phyloP scores from a whole-genome alignment of 805 yeast species.

The Schwanniomyces sp. region DNA sequence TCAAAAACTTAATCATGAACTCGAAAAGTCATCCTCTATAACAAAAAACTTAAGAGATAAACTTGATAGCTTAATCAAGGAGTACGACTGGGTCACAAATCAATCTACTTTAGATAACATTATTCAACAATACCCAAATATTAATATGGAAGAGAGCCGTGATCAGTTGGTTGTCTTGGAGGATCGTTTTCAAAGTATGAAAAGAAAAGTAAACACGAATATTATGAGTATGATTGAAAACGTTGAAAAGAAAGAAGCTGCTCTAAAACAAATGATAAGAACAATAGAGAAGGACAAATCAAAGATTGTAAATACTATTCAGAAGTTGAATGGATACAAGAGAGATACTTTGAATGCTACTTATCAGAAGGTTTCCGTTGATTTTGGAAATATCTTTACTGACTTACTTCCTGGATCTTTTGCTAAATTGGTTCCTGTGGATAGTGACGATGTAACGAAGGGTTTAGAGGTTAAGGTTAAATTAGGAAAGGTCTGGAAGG shows the following conservation, averaged over 20 bases:
- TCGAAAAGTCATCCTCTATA: conserved; percentile 46
- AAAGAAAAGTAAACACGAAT: conserved; percentile 77
- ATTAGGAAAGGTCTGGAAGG: conserved; percentile 93
- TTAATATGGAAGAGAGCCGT: conserved; percentile 63
- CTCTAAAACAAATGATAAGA: conserved; percentile 74
- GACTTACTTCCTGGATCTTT: conserved; percentile 87
- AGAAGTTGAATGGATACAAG: conserved; percentile 81
- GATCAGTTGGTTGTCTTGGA: conserved; percentile 55
- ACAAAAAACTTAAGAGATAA: conserved; percentile 35
- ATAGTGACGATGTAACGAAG: conserved; percentile 77
- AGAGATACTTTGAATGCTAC: conserved; percentile 79
- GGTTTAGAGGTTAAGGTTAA: conserved; percentile 91
- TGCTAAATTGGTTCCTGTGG: conserved; percentile 83
- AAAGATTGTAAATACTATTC: conserved; percentile 86
- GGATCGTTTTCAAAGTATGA: conserved; percentile 66
- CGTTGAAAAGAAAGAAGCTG: conserved; percentile 81
- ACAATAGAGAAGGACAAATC: conserved; percentile 87
- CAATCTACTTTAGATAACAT: conserved; percentile 54
- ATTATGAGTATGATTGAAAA: conserved; percentile 90
- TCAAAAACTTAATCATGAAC: conserved; percentile 55
- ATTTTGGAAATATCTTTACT: conserved; percentile 87
- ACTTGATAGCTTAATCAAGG: conserved; percentile 47
- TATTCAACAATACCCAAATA: conserved; percentile 60
- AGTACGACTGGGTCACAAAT: conserved; percentile 75
- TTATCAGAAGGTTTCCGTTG: conserved; percentile 81